Conservation (phyloP, 306 rosid species). For the Herpetospermum pedunculosum region DNA sequence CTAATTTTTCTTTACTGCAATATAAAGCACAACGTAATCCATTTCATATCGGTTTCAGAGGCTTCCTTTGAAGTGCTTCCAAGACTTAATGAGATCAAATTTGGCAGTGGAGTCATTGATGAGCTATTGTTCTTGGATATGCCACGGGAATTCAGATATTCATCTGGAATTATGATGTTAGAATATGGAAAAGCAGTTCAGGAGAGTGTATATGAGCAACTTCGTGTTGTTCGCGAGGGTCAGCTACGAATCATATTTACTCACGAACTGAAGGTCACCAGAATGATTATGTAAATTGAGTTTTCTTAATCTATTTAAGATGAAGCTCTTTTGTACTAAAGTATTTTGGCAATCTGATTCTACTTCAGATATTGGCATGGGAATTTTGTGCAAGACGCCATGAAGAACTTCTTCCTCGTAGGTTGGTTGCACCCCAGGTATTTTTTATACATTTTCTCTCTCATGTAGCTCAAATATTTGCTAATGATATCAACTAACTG, state of each 20-base stretch:
- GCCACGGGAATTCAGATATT: slow-evolving; percentile 20
- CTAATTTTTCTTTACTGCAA: neutral
- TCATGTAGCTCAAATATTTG: neutral
- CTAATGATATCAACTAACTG: neutral
- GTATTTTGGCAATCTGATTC: neutral
- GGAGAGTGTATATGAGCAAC: slow-evolving; percentile 31
- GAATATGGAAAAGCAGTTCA: slow-evolving; percentile 32
- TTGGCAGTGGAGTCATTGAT: slow-evolving; percentile 27
- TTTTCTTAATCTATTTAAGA: neutral
- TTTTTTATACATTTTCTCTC: neutral
- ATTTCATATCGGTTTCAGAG: slow-evolving; percentile 20
- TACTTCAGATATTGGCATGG: slow-evolving; percentile 29
- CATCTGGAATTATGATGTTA: slow-evolving; percentile 30
- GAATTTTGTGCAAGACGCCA: slow-evolving; percentile 30
- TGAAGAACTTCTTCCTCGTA: slow-evolving; percentile 29
- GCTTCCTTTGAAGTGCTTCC: slow-evolving; percentile 29
- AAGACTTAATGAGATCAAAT: slow-evolving; percentile 24
- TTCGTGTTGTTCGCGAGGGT: slow-evolving; percentile 27
- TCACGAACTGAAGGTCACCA: slow-evolving; percentile 24
- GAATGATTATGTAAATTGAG: slow-evolving; percentile 3
- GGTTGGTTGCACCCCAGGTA: slow-evolving; percentile 25
- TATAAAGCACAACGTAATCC: neutral
- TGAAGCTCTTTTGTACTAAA: neutral
- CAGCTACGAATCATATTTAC: slow-evolving; percentile 26
- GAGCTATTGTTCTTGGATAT: slow-evolving; percentile 25